A percentile compares a stretch with the other conserved stretches of the same genome.
These are phyloP conservation scores for Phytophthora multivora DNA, from an alignment of 352 stramenopile species.

Conservation along the genomic window DNA sequence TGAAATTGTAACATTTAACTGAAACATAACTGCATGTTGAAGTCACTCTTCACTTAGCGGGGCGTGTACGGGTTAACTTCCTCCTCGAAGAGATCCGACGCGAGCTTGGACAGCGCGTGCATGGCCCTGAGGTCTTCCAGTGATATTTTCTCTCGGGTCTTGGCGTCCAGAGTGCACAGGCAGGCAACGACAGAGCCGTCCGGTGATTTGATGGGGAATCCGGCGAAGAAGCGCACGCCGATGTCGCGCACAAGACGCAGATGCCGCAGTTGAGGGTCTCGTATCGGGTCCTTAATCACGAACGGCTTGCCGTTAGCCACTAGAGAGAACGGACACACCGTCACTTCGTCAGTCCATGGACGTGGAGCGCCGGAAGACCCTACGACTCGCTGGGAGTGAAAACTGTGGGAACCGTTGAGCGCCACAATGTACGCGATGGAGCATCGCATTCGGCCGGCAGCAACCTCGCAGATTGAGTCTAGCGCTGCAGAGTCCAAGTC, in stretches of 20 bases:
- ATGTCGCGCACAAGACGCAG: slow-evolving; percentile 47
- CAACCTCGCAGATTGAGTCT: slow-evolving; percentile 64
- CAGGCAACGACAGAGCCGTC: slow-evolving; percentile 34
- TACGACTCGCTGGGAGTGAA: slow-evolving; percentile 39
- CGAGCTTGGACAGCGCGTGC: slow-evolving; percentile 58
- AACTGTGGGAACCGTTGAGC: slow-evolving; percentile 22
- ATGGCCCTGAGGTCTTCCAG: slow-evolving; percentile 51
- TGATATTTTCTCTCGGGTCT: slow-evolving; percentile 37
- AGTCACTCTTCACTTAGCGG: slow-evolving; percentile 22
- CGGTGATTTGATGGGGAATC: slow-evolving; percentile 52
- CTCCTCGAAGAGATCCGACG: slow-evolving; percentile 52
- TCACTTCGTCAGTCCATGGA: slow-evolving; percentile 18
- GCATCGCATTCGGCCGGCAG: slow-evolving; percentile 47
- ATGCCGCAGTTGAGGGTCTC: slow-evolving; percentile 39
- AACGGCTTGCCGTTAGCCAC: slow-evolving; percentile 38
- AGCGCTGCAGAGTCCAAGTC: slow-evolving; percentile 46
- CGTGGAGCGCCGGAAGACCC: slow-evolving; percentile 34
- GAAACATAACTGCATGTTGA: slow-evolving; percentile 19
- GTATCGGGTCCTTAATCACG: slow-evolving; percentile 46
- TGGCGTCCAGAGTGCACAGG: slow-evolving; percentile 46
- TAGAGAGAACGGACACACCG: slow-evolving; percentile 31
- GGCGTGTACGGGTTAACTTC: slow-evolving; percentile 46
- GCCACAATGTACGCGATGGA: slow-evolving; percentile 53
- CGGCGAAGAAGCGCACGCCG: slow-evolving; percentile 54
- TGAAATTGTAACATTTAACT: slow-evolving; percentile 9